Base-by-base conservation (phyloP, 2,329 filamentous ascomycete genomes). In the Apiospora aurea region DNA sequence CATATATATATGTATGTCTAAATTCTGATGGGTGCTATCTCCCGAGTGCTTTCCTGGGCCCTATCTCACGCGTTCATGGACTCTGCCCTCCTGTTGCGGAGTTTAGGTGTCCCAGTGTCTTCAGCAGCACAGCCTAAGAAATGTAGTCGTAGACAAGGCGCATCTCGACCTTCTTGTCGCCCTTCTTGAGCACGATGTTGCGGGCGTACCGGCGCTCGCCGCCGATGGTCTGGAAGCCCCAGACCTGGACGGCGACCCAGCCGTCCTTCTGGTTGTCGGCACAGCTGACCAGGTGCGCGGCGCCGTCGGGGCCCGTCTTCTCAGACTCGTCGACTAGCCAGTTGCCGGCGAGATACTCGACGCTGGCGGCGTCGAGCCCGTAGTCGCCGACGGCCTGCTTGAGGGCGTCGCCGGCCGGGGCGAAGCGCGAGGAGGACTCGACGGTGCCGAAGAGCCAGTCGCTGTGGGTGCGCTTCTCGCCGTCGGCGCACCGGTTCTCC, bases 361-460 rank as follows among this genome's bases (percentile, higher is more conserved):
- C 81, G 24, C 88, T 78, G 85, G 90, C 93, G 14, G 86, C 88
- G 69, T 86, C 81, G 74, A 85, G 85, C n/a, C 88, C 78, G 85
- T 90, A 93, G 13, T 87, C 88, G 68, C 85, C 81, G 74, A 85
- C 85, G 70, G 91, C 84, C 71, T 83, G 89, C 5, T 85, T 86
- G 76, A 92, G 87, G n/a, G 84, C 80, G 34, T 87, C 85, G 24
- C 82, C 84, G 26, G 82, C 78, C 14, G 77, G 79, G 72, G 89
- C 75, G 79, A 87, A 90, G 66, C 85, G 82, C 61, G 87, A 89
- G 73, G 86, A 86, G 72, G 92, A 93, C 69, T 85, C 84, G 74
- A 96, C 87, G 71, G 83, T 84, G 72, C 95, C 95, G 80, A 97
- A 97, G 75, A 97, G 88, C 86, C 91, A 91, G 85, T 97, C 94